Percentiles rank a stretch among this genome's conserved stretches.
Conservation (phyloP, 768 basidiomycete genomes). For the Mycena leptocephala region DNA sequence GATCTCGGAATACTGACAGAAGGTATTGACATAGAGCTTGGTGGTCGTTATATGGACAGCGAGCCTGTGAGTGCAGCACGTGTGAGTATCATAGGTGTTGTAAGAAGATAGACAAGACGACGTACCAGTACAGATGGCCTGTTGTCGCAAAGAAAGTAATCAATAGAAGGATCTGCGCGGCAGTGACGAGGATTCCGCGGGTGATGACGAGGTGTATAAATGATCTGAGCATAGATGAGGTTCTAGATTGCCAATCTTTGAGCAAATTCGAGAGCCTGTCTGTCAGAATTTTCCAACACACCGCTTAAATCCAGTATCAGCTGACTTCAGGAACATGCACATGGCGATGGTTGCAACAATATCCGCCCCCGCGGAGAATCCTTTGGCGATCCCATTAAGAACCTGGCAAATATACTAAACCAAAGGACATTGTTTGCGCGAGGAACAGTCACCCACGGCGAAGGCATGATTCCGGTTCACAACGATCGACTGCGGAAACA, state of each 20-base stretch:
- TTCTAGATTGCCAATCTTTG: slow-evolving; percentile 44
- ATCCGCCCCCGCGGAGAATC: slow-evolving; percentile 60
- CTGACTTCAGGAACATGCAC: slow-evolving; percentile 55
- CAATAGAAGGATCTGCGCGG: slow-evolving; percentile 58
- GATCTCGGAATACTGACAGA: slow-evolving; percentile 60
- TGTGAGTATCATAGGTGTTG: background rate
- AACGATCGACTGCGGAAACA: slow-evolving; percentile 11
- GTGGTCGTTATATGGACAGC: slow-evolving; percentile 66
- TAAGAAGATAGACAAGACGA: too few relatives aligned
- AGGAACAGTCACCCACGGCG: slow-evolving; percentile 36
- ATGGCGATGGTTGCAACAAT: slow-evolving; percentile 62
- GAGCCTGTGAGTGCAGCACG: slow-evolving; percentile 50
- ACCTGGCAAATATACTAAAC: slow-evolving; percentile 44
- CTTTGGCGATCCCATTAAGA: slow-evolving; percentile 62
- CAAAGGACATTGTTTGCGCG: too few relatives aligned
- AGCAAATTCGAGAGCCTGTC: background rate
- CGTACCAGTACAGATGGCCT: slow-evolving; percentile 57
- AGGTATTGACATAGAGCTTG: slow-evolving; percentile 65
- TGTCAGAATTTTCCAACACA: slow-evolving; percentile 41
- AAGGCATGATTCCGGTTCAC: slow-evolving; percentile 23
- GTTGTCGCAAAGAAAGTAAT: slow-evolving; percentile 59
- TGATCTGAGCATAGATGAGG: slow-evolving; percentile 56
- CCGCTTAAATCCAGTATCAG: slow-evolving; percentile 57
- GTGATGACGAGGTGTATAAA: slow-evolving; percentile 60
- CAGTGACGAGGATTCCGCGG: slow-evolving; percentile 61